A percentile compares a stretch with the other conserved stretches of the same genome.
phyloP scores from a whole-genome alignment of 352 stramenopile species.

The Globisporangium rhizosaccharum region DNA sequence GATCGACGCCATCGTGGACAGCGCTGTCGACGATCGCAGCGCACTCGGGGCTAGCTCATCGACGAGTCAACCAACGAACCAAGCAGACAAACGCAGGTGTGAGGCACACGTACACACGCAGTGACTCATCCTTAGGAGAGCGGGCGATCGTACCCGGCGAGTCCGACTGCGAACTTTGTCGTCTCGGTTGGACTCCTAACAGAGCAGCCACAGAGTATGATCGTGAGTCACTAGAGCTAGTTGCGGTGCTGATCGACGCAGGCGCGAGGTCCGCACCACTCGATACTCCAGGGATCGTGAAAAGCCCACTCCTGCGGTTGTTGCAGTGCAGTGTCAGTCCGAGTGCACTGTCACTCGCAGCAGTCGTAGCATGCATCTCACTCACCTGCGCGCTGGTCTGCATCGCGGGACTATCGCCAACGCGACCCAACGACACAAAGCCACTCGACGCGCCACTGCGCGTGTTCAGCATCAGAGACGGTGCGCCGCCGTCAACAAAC shows the following conservation, averaged over 20 bases:
- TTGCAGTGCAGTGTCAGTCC: not conserved
- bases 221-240: no score
- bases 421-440: not conserved
- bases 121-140: no score
- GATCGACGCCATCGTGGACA: conserved; percentile 1
- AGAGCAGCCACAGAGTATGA: not conserved
- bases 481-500: not conserved
- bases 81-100: no score
- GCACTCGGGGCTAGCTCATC: not conserved
- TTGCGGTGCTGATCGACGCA: no score
- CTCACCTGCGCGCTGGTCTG: not conserved
- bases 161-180: conserved; percentile 10
- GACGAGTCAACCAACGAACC: not conserved
- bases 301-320: conserved; percentile 1
- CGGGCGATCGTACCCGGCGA: conserved; percentile 4
- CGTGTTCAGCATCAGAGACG: not conserved
- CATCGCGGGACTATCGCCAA: no score
- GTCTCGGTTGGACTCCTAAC: conserved; percentile 8
- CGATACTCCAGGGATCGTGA: conserved; percentile 8
- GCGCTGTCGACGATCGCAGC: conserved; percentile 10
- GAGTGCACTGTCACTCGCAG: no score
- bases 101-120: not conserved
- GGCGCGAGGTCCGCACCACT: conserved; percentile 3
- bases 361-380: not conserved
- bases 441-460: not conserved